These are phyloP conservation scores for Luffa acutangula DNA, from an alignment of 306 rosid species.

Conservation along the genomic window DNA sequence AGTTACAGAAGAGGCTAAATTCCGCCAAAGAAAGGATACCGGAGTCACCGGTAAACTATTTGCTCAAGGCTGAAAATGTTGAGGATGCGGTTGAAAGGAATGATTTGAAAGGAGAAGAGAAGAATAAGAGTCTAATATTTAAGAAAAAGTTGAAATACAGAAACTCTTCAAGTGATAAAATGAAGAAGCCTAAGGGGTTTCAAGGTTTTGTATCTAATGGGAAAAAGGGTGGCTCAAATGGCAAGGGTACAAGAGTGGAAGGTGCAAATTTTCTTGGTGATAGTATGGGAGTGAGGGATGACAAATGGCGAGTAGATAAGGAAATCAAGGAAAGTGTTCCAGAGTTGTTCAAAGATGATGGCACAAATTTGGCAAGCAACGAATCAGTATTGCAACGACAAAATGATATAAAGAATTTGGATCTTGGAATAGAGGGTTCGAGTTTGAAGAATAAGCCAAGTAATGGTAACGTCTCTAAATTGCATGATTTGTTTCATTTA, in stretches of 20 bases:
- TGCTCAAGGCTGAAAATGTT: slow-evolving; percentile 19
- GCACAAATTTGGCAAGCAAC: not conserved
- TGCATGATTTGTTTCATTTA: slow-evolving; percentile 9
- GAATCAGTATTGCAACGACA: slow-evolving; percentile 2
- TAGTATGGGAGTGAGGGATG: slow-evolving; percentile 7
- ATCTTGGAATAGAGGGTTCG: slow-evolving; percentile 11
- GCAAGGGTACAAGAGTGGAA: not conserved
- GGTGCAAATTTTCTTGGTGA: slow-evolving; percentile 19
- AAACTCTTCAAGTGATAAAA: slow-evolving; percentile 31
- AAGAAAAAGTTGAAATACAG: slow-evolving; percentile 43
- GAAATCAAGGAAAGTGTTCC: slow-evolving; percentile 10
- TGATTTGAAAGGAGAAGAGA: slow-evolving; percentile 19
- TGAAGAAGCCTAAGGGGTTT: slow-evolving; percentile 53
- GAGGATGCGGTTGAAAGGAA: slow-evolving; percentile 15
- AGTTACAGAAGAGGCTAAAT: slow-evolving; percentile 36
- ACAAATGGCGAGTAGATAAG: slow-evolving; percentile 11
- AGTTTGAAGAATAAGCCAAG: slow-evolving; percentile 9
- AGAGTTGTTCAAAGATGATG: slow-evolving; percentile 12
- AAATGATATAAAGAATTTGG: slow-evolving; percentile 18
- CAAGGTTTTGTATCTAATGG: slow-evolving; percentile 23
- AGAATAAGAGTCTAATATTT: slow-evolving; percentile 24
- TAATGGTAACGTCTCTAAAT: slow-evolving; percentile 44
- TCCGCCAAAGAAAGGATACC: slow-evolving; percentile 23
- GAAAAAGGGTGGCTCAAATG: slow-evolving; percentile 12
- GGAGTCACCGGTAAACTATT: slow-evolving; percentile 13